phyloP scores from a whole-genome alignment of 768 basidiomycete genomes.

The Mycena vulgaris region DNA sequence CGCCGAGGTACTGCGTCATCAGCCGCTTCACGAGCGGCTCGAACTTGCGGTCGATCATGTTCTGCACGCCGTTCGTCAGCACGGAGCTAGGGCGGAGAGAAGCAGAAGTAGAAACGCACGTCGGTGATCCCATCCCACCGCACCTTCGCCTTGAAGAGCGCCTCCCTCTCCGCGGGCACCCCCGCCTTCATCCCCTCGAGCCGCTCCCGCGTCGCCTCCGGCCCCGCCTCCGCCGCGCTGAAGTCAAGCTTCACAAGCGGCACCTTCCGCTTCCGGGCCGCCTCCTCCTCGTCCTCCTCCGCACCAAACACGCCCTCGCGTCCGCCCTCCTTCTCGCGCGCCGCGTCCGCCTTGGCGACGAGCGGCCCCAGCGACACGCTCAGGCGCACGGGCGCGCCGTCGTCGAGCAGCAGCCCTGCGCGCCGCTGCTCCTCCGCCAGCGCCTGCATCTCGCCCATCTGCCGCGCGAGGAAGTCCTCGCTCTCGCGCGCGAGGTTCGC shows the following conservation, averaged over 20 bases:
- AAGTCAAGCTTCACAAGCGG: constrained; percentile 94
- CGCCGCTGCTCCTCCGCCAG: constrained; percentile 92
- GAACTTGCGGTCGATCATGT: constrained; percentile 87
- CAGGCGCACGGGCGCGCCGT: constrained; percentile 91
- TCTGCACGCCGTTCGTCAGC: constrained; percentile 59
- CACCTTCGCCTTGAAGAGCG: constrained; percentile 87
- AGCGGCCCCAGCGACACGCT: constrained; percentile 79
- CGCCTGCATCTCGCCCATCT: constrained; percentile 97
- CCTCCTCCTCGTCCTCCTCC: constrained; percentile 92
- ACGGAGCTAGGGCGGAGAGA: constrained; percentile 19
- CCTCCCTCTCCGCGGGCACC: constrained; percentile 85
- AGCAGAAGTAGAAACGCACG: constrained; percentile 61
- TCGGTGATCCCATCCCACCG: constrained; percentile 94
- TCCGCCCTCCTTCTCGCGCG: constrained; percentile 54
- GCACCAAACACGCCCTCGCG: constrained; percentile 80
- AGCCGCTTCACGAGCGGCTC: constrained; percentile 87
- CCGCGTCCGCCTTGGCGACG: constrained; percentile 58
- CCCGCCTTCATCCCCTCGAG: constrained; percentile 57
- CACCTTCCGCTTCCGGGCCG: constrained; percentile 84
- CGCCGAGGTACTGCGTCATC: constrained; percentile 91
- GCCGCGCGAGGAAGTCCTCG: constrained; percentile 92
- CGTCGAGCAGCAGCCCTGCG: constrained; percentile 91
- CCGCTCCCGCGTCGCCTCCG: constrained; percentile 74
- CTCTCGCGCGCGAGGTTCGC: constrained; percentile 92
- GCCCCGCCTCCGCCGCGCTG: constrained; percentile 83